Percentiles rank a stretch among this genome's conserved stretches.
phyloP scores from a whole-genome alignment of 345 rosid species.

The Atalantia buxifolia region DNA sequence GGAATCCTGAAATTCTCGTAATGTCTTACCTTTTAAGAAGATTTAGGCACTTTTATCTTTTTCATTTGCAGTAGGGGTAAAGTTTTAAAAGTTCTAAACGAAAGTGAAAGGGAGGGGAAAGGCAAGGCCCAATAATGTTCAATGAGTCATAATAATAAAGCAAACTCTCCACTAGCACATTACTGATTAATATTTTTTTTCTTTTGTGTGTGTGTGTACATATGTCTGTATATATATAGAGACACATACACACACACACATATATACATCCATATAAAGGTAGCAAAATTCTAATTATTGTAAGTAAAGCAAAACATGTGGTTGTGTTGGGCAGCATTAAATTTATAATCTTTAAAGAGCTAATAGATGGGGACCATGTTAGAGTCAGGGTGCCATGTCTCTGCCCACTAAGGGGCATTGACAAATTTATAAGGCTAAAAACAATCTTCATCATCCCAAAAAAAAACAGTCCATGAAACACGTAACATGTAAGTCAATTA shows the following conservation, averaged over 20 bases:
- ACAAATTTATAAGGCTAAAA: not conserved
- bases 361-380: constrained; percentile 4
- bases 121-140: not conserved
- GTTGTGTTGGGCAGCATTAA: constrained; percentile 12
- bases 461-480: not conserved
- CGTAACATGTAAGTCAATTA: not conserved
- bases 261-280: not conserved
- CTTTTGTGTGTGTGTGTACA: not conserved
- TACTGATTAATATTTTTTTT: not conserved
- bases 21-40: not conserved
- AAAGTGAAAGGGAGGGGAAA: not conserved
- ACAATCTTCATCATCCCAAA: not conserved
- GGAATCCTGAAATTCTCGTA: not conserved
- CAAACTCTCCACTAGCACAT: not conserved
- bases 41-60: not conserved
- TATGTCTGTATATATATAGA: accelerated
- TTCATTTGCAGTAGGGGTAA: not conserved
- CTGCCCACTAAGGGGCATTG: not conserved
- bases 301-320: constrained; percentile 17
- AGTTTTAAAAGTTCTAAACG: not conserved
- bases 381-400: not conserved
- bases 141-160: constrained; percentile 11
- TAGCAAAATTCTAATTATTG: not conserved
- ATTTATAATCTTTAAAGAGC: not conserved
- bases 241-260: no score